Conservation (phyloP, 208 protist species). For the Trypanosoma congolense region DNA sequence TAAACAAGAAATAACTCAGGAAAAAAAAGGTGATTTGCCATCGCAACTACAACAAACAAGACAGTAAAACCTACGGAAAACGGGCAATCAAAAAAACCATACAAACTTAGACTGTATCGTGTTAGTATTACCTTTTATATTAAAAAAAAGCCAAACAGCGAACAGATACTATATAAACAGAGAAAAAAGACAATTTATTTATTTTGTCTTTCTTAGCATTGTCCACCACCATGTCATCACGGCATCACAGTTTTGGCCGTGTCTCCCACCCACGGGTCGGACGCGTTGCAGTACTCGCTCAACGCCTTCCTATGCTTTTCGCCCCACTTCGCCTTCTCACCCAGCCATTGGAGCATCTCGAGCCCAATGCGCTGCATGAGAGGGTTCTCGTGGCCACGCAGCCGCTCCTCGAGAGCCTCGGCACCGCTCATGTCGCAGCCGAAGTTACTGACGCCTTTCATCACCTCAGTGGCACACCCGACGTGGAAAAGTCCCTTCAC, state of each 20-base stretch:
- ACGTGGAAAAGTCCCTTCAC: constrained; percentile 12
- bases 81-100: too few species aligned
- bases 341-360: constrained; percentile 1
- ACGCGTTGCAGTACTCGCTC: constrained; percentile 4
- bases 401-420: neutral
- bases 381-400: constrained; percentile 13
- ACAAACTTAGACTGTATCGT: too few species aligned
- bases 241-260: constrained; percentile 1
- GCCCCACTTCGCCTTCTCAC: neutral
- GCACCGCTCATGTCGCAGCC: neutral
- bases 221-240: too few species aligned
- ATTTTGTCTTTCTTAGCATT: too few species aligned
- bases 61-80: too few species aligned
- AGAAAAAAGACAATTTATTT: too few species aligned
- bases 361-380: constrained; percentile 18
- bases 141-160: too few species aligned
- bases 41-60: too few species aligned
- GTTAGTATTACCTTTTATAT: too few species aligned
- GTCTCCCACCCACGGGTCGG: constrained; percentile 17
- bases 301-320: neutral
- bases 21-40: too few species aligned
- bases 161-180: too few species aligned
- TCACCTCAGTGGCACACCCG: neutral
- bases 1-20: too few species aligned
- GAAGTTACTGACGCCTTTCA: neutral